These are phyloP conservation scores for Taphrina sp. DNA, from an alignment of 1,139 yeast genomes.

Conservation along the genomic window DNA sequence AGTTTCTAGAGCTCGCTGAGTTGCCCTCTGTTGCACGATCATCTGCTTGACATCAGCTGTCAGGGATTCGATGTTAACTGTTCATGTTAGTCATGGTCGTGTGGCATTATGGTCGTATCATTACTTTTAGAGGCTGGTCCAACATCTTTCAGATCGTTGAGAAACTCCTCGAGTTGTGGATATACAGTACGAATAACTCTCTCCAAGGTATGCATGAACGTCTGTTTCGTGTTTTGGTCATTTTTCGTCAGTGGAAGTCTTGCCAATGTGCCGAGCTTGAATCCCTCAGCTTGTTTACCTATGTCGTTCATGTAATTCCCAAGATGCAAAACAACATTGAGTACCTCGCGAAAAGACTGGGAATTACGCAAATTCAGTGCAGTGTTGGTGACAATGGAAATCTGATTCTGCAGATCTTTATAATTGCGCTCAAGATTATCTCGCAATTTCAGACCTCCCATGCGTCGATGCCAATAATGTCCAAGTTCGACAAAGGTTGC, in stretches of 20 bases:
- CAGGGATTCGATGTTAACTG: slow-evolving; percentile 24
- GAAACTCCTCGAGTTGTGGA: slow-evolving; percentile 73
- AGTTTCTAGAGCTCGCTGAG: slow-evolving; percentile 54
- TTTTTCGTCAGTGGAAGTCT: slow-evolving; percentile 75
- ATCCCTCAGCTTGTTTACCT: slow-evolving; percentile 78
- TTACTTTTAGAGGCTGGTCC: slow-evolving; percentile 58
- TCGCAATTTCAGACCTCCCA: slow-evolving; percentile 68
- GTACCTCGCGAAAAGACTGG: slow-evolving; percentile 60
- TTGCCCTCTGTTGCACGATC: slow-evolving; percentile 6
- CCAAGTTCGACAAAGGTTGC: slow-evolving; percentile 75
- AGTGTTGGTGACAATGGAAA: slow-evolving; percentile 67
- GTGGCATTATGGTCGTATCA: slow-evolving; percentile 45
- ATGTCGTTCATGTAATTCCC: slow-evolving; percentile 93
- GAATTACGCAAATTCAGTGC: slow-evolving; percentile 61
- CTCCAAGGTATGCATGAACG: slow-evolving; percentile 85
- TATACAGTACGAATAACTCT: slow-evolving; percentile 70
- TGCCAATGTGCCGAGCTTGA: slow-evolving; percentile 76
- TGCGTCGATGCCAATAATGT: slow-evolving; percentile 80
- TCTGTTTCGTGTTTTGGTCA: slow-evolving; percentile 74
- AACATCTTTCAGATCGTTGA: slow-evolving; percentile 69
- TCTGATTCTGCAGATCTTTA: slow-evolving; percentile 61
- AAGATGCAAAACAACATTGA: slow-evolving; percentile 74
- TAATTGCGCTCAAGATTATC: slow-evolving; percentile 74
- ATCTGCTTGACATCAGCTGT: slow-evolving; percentile 14
- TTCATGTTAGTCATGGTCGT: background rate